phyloP scores from a whole-genome alignment of 768 basidiomycete genomes.

The Suillus paluster region DNA sequence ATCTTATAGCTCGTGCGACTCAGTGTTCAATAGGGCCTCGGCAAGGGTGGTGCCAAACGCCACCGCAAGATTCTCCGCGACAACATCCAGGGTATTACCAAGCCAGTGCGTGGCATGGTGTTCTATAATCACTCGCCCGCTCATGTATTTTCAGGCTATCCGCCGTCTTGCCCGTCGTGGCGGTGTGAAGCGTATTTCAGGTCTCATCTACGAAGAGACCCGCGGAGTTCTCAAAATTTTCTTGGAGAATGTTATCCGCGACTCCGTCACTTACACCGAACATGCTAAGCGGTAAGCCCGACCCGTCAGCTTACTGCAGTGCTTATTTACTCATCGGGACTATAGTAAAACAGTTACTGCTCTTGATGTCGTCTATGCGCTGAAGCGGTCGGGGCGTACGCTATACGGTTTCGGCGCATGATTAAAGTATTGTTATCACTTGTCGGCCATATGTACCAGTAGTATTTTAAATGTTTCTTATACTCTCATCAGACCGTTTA shows the following conservation, averaged over 20 bases:
- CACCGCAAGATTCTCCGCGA: constrained; percentile 52
- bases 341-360: constrained; percentile 82
- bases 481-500: background rate
- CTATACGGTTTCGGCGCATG: constrained; percentile 85
- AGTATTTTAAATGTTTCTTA: background rate
- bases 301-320: background rate
- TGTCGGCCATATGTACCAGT: background rate
- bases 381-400: constrained; percentile 78
- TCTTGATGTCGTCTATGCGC: constrained; percentile 80
- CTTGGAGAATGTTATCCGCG: constrained; percentile 86
- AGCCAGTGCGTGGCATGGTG: constrained; percentile 40
- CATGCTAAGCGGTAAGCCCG: constrained; percentile 72
- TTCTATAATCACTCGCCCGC: constrained; percentile 25
- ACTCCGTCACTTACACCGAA: constrained; percentile 93
- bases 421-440: constrained; percentile 15
- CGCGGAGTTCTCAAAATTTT: constrained; percentile 94
- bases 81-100: constrained; percentile 58
- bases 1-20: background rate
- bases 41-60: constrained; percentile 53
- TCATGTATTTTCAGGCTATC: constrained; percentile 69
- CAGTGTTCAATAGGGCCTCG: constrained; percentile 45
- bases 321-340: constrained; percentile 14
- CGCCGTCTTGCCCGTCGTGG: constrained; percentile 90
- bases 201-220: constrained; percentile 90
- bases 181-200: constrained; percentile 91